Percentiles rank a stretch among this genome's conserved stretches.
These are phyloP conservation scores for Macrolepiota fuliginosa DNA, from an alignment of 768 basidiomycete genomes.

Conservation along the genomic window DNA sequence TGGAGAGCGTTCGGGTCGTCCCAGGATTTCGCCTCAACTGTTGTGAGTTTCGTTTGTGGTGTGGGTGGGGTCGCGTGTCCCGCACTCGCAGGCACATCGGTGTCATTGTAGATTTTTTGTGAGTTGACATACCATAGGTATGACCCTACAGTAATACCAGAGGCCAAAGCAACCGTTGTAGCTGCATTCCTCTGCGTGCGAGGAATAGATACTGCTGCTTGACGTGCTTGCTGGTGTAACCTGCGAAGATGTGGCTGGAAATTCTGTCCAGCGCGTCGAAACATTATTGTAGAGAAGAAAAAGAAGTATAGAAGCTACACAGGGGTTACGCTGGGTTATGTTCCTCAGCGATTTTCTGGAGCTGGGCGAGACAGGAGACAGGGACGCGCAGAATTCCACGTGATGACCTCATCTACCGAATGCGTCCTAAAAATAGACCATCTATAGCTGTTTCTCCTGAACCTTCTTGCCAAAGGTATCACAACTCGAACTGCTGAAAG, in stretches of 20 bases:
- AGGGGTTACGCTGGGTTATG: not conserved
- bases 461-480: not conserved
- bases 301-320: not conserved
- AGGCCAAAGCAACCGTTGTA: slow-evolving; percentile 21
- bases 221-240: slow-evolving; percentile 23
- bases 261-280: slow-evolving; percentile 24
- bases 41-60: slow-evolving; percentile 17
- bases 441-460: not conserved
- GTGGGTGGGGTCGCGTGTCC: slow-evolving; percentile 13
- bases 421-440: slow-evolving; percentile 5
- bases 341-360: not conserved
- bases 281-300: slow-evolving; percentile 20
- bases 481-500: not conserved
- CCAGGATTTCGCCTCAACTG: slow-evolving; percentile 1
- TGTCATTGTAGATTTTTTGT: slow-evolving; percentile 31
- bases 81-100: slow-evolving; percentile 7
- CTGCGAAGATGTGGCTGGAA: slow-evolving; percentile 22
- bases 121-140: slow-evolving; percentile 37
- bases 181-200: slow-evolving; percentile 14
- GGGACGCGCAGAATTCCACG: not conserved
- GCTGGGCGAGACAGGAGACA: not conserved
- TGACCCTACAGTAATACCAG: slow-evolving; percentile 32
- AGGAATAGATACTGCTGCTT: slow-evolving; percentile 19
- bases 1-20: slow-evolving; percentile 33
- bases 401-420: not conserved